phyloP scores from a whole-genome alignment of 148 eudicot species.

The Mesembryanthemum crystallinum region DNA sequence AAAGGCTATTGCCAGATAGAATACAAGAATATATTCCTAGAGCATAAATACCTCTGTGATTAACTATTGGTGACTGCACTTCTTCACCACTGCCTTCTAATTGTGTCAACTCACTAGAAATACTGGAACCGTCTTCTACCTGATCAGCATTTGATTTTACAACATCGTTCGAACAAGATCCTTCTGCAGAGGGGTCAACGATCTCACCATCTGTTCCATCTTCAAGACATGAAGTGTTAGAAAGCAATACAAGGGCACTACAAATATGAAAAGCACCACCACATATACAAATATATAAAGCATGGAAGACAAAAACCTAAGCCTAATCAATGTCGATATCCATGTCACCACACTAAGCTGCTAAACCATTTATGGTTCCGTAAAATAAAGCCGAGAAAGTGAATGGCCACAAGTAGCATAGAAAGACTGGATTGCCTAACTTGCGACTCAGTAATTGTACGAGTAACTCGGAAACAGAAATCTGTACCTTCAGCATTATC shows the following conservation, averaged over 20 bases:
- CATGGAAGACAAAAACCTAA: background rate
- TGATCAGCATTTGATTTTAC: conserved; percentile 21
- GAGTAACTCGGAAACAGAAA: conserved; percentile 4
- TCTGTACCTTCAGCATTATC: conserved; percentile 48
- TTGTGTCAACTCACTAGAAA: conserved; percentile 54
- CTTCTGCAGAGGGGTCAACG: conserved; percentile 31
- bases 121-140: conserved; percentile 36
- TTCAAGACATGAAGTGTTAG: conserved; percentile 22
- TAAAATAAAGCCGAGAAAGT: too few relatives aligned
- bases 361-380: too few relatives aligned
- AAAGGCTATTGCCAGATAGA: conserved; percentile 4
- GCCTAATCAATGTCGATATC: background rate
- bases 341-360: background rate
- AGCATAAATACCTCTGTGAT: conserved; percentile 41
- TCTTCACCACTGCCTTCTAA: conserved; percentile 40
- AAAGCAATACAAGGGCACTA: background rate
- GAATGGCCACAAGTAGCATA: too few relatives aligned
- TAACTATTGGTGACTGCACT: conserved; percentile 48
- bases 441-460: background rate
- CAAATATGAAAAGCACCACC: background rate
- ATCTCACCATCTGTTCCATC: conserved; percentile 41
- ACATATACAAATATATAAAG: background rate
- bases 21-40: background rate
- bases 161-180: conserved; percentile 3
- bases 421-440: too few relatives aligned